Evolutionary conservation across 441 rosid genomes (phyloP).

Genomic region (Bruguiera hainesii): DNA sequence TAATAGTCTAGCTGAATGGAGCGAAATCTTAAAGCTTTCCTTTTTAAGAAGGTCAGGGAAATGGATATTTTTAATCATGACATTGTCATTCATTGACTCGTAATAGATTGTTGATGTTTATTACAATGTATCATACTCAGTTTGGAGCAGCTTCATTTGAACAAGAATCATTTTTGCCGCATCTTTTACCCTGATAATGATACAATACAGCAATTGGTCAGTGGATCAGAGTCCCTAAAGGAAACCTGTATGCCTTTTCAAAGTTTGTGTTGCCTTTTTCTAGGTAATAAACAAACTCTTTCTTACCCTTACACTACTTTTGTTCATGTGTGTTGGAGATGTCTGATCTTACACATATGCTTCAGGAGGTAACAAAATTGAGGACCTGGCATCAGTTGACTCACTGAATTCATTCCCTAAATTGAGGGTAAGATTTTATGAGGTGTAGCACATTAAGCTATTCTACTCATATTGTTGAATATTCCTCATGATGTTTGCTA

Average conservation of each 20-base stretch:
- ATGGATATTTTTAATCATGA: conserved; percentile 5
- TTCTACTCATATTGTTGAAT: neutral
- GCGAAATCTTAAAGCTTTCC: conserved; percentile 71
- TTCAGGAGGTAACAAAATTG: conserved; percentile 67
- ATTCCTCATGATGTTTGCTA: neutral
- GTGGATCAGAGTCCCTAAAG: conserved; percentile 29
- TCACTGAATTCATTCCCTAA: conserved; percentile 62
- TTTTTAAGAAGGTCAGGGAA: conserved; percentile 61
- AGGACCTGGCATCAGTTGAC: conserved; percentile 62
- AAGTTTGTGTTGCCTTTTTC: conserved; percentile 70
- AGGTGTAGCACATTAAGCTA: neutral
- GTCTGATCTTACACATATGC: conserved; percentile 18
- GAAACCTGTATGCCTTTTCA: conserved; percentile 50
- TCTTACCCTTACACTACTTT: conserved; percentile 11
- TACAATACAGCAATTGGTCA: conserved; percentile 21
- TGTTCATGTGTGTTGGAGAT: neutral
- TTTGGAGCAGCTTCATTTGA: conserved; percentile 84
- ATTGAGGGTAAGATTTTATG: conserved; percentile 54
- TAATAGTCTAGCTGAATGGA: conserved; percentile 77
- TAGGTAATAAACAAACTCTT: conserved; percentile 44
- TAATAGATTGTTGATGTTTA: neutral
- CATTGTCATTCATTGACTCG: neutral
- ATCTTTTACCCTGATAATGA: conserved; percentile 50
- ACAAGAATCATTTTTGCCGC: conserved; percentile 62
- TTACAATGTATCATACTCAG: conserved; percentile 35